Conservation (phyloP, 768 basidiomycete species). For the Dictyophora rubrovolvata region DNA sequence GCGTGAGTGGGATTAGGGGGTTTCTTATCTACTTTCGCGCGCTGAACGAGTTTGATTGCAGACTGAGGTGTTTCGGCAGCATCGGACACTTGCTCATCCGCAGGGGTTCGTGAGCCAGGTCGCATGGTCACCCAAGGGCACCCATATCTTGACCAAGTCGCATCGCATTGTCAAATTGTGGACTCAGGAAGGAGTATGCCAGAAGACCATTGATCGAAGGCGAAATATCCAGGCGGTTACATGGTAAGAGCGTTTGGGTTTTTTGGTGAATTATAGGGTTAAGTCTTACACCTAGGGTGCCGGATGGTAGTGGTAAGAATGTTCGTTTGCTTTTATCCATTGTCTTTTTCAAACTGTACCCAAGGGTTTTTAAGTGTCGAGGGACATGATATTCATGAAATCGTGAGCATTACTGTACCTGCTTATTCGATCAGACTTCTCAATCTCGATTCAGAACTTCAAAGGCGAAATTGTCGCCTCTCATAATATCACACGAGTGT, state of each 20-base stretch:
- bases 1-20: constrained; percentile 27
- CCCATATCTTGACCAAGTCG: constrained; percentile 53
- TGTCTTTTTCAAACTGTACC: background rate
- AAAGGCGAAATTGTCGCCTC: constrained; percentile 47
- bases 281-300: constrained; percentile 22
- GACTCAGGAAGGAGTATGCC: constrained; percentile 63
- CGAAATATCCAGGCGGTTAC: constrained; percentile 49
- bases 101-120: constrained; percentile 70
- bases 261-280: background rate
- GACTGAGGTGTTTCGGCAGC: constrained; percentile 44
- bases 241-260: constrained; percentile 30
- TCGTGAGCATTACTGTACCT: constrained; percentile 30
- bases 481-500: constrained; percentile 51
- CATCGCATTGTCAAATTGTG: constrained; percentile 59
- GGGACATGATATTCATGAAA: constrained; percentile 45
- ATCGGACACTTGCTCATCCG: constrained; percentile 55
- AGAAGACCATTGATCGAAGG: constrained; percentile 50
- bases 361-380: constrained; percentile 66
- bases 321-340: background rate
- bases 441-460: constrained; percentile 34
- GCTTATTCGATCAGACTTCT: background rate
- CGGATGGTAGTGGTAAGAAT: constrained; percentile 44
- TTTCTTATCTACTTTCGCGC: no score
- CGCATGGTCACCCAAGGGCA: constrained; percentile 64
- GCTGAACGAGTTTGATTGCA: constrained; percentile 16